These are phyloP conservation scores for Alternaria angustiovoidea DNA, from an alignment of 2,329 filamentous ascomycete species.

Conservation along the genomic window DNA sequence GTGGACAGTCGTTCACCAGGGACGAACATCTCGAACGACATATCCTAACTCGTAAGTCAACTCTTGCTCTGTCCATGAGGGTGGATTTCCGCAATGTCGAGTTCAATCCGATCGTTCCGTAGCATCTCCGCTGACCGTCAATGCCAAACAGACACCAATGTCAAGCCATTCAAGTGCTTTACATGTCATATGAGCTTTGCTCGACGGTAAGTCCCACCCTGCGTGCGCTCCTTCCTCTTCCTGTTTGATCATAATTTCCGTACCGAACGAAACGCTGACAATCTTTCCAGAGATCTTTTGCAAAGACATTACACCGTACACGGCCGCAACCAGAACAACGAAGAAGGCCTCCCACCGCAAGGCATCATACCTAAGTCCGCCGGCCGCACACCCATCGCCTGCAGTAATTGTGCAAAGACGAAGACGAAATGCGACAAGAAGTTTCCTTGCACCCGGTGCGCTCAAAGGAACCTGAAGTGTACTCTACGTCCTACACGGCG, in stretches of 20 bases:
- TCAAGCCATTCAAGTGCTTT: constrained; percentile 65
- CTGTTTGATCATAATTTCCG: background rate
- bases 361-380: constrained; percentile 62
- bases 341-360: constrained; percentile 57
- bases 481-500: constrained; percentile 57
- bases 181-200: constrained; percentile 65
- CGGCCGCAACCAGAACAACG: constrained; percentile 59
- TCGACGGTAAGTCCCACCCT: constrained; percentile 53
- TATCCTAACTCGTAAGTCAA: constrained; percentile 59
- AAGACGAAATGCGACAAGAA: constrained; percentile 65
- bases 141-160: constrained; percentile 56
- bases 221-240: constrained; percentile 2
- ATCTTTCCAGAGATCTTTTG: constrained; percentile 55
- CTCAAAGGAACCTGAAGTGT: constrained; percentile 59
- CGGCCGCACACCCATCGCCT: constrained; percentile 61
- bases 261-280: constrained; percentile 21
- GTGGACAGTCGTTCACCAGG: constrained; percentile 61
- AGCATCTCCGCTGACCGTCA: constrained; percentile 7
- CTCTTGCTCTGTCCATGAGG: background rate
- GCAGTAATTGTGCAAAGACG: constrained; percentile 63
- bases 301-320: constrained; percentile 63
- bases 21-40: constrained; percentile 63
- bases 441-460: constrained; percentile 62
- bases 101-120: constrained; percentile 1
- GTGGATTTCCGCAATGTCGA: background rate